Conservation (phyloP, 2,329 filamentous ascomycete genomes). For the Amauroascus niger region DNA sequence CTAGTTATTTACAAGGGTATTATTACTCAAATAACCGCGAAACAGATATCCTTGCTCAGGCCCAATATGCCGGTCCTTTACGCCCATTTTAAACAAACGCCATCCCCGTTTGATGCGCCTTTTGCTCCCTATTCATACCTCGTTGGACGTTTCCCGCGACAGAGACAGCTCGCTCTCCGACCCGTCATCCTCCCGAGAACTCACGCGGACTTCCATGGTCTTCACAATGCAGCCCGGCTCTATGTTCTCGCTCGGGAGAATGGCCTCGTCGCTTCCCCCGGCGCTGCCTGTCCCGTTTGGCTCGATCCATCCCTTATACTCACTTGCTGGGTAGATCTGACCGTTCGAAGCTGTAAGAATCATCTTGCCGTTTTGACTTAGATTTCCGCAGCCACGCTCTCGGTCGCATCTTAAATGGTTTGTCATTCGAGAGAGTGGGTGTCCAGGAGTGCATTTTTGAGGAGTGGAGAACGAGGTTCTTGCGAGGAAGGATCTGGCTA, state of each 20-base stretch:
- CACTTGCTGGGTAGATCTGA: constrained; percentile 9
- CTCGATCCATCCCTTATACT: constrained; percentile 6
- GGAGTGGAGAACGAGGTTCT: constrained; percentile 3
- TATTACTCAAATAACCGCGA: background rate
- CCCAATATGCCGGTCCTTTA: background rate
- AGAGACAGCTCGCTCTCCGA: background rate
- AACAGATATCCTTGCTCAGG: background rate
- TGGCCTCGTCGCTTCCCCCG: constrained; percentile 4
- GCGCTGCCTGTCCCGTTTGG: background rate
- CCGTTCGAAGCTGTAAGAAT: background rate
- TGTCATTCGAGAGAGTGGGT: background rate
- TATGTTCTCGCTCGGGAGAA: background rate
- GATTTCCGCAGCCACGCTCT: background rate
- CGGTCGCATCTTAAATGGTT: background rate
- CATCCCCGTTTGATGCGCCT: background rate
- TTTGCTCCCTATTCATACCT: background rate
- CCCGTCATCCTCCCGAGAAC: background rate
- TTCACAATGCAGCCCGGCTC: constrained; percentile 11
- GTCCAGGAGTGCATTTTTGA: background rate
- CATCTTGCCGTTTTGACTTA: background rate
- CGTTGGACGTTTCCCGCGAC: background rate
- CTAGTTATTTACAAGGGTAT: too few species aligned
- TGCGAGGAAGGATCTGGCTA: constrained; percentile 4
- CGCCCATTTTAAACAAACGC: background rate
- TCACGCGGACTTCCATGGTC: constrained; percentile 13